Percentiles rank a stretch among this genome's conserved stretches.
These are phyloP conservation scores for Eutrema yunnanense DNA, from an alignment of 345 rosid genomes.

Conservation along the genomic window DNA sequence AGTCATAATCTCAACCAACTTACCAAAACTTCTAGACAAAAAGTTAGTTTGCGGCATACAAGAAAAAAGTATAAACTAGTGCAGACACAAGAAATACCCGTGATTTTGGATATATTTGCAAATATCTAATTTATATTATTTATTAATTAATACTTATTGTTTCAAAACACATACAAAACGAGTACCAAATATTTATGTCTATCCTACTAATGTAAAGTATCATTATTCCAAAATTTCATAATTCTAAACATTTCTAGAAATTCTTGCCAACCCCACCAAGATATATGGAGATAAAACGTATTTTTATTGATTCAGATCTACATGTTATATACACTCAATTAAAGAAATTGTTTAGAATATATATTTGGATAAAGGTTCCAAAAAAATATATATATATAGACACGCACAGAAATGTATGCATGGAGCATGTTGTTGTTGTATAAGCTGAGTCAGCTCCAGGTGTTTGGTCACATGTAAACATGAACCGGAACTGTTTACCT, in stretches of 20 bases:
- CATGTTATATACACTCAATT: background rate
- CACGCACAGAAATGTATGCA: background rate
- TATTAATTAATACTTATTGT: background rate
- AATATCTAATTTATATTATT: background rate
- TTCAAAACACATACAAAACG: background rate
- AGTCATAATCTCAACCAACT: background rate
- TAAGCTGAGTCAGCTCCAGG: conserved; percentile 28
- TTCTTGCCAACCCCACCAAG: conserved; percentile 6
- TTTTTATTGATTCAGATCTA: background rate
- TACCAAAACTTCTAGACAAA: background rate
- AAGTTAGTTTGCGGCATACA: background rate
- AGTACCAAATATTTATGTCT: background rate
- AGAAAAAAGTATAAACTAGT: too few relatives aligned
- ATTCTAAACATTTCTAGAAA: background rate
- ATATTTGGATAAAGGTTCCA: background rate
- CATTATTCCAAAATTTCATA: background rate
- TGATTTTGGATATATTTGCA: too few relatives aligned
- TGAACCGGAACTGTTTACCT: background rate
- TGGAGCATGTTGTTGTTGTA: conserved; percentile 14
- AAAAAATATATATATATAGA: background rate
- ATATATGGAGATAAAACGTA: background rate
- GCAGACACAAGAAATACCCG: too few relatives aligned
- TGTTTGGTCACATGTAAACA: conserved; percentile 26
- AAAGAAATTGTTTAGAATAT: background rate
- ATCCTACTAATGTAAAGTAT: background rate